phyloP scores from a whole-genome alignment of 2,329 filamentous ascomycete species.

The Colletotrichum theobromicola region DNA sequence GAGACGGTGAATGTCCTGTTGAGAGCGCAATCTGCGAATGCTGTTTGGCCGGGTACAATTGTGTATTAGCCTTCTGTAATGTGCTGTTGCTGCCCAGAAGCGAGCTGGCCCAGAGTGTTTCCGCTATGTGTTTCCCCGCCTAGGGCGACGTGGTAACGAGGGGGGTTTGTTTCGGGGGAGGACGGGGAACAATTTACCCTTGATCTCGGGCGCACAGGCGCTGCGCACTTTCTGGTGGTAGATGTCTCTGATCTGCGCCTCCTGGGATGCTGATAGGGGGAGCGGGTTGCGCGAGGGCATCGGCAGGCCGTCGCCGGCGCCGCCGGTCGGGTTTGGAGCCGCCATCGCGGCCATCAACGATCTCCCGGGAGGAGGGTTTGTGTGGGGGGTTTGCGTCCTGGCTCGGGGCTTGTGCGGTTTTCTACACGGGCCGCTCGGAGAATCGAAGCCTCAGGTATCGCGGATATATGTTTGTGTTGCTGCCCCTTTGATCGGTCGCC shows the following conservation, averaged over 20 bases:
- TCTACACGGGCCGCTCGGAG: too few relatives aligned
- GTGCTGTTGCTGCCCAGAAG: background rate
- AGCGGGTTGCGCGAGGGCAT: conserved; percentile 77
- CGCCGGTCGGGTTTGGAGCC: conserved; percentile 36
- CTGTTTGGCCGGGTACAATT: conserved; percentile 49
- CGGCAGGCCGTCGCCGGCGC: conserved; percentile 28
- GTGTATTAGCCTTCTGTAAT: background rate
- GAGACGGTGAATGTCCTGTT: conserved; percentile 87
- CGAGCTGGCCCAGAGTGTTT: background rate
- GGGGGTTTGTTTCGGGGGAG: background rate
- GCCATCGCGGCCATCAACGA: conserved; percentile 45
- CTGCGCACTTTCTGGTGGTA: conserved; percentile 81
- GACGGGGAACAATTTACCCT: conserved; percentile 56
- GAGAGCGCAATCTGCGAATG: conserved; percentile 89
- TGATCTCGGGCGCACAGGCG: conserved; percentile 79
- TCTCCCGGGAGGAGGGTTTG: background rate
- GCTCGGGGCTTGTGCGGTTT: too few relatives aligned
- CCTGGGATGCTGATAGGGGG: conserved; percentile 81
- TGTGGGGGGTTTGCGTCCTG: too few relatives aligned
- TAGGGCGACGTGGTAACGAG: background rate
- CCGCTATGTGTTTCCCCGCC: background rate
- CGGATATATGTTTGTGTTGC: too few relatives aligned
- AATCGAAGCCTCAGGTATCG: too few relatives aligned
- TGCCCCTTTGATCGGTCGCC: background rate
- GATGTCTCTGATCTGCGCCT: conserved; percentile 80